Evolutionary conservation across 1,139 yeast species (phyloP).

Genomic region (Nakaseomyces delphensis): DNA sequence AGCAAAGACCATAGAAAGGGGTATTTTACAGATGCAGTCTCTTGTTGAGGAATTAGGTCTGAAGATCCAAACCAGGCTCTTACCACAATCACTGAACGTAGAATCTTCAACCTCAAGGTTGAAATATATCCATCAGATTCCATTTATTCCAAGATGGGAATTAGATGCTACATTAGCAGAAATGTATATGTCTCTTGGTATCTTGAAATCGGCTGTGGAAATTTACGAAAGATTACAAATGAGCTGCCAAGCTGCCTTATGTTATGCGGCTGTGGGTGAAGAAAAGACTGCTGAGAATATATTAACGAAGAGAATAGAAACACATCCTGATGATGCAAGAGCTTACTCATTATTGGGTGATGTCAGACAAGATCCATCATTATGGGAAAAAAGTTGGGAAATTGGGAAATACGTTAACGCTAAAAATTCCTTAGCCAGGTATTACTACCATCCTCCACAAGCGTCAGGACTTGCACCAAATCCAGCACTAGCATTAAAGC

Average conservation of each 20-base stretch:
- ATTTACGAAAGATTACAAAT: slow-evolving; percentile 74
- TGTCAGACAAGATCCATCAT: slow-evolving; percentile 60
- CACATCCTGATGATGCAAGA: slow-evolving; percentile 69
- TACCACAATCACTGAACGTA: slow-evolving; percentile 44
- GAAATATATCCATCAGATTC: slow-evolving; percentile 63
- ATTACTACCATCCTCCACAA: slow-evolving; percentile 58
- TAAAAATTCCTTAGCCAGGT: slow-evolving; percentile 71
- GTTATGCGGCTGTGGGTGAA: slow-evolving; percentile 81
- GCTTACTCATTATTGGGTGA: slow-evolving; percentile 84
- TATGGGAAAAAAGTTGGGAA: slow-evolving; percentile 87
- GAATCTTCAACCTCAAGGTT: slow-evolving; percentile 42
- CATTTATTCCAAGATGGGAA: slow-evolving; percentile 77
- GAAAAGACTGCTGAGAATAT: slow-evolving; percentile 58
- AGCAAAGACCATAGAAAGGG: slow-evolving; percentile 86
- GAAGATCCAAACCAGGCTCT: slow-evolving; percentile 50
- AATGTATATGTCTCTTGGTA: slow-evolving; percentile 79
- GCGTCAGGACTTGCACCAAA: slow-evolving; percentile 46
- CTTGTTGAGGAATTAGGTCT: slow-evolving; percentile 83
- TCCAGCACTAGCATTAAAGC: slow-evolving; percentile 48
- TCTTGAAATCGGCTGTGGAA: slow-evolving; percentile 78
- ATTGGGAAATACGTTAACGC: slow-evolving; percentile 77
- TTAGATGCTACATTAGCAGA: slow-evolving; percentile 81
- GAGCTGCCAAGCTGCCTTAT: slow-evolving; percentile 79
- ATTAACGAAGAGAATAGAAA: slow-evolving; percentile 44
- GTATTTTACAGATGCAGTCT: slow-evolving; percentile 86